These are phyloP conservation scores for Heterobasidion parviporum DNA, from an alignment of 1,284 basidiomycete species.

Conservation along the genomic window DNA sequence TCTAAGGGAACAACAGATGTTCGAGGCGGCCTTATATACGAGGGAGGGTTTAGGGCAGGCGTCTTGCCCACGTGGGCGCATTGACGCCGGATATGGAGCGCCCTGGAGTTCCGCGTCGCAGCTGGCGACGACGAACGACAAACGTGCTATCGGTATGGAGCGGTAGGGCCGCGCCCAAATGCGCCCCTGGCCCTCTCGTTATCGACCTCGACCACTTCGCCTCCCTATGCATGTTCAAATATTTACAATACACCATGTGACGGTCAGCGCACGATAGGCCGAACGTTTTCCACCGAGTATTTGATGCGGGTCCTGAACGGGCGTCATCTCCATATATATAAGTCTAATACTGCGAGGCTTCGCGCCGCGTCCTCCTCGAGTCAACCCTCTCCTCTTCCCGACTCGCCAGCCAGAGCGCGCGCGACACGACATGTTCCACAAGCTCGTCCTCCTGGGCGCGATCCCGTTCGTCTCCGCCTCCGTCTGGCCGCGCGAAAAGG, in stretches of 20 bases:
- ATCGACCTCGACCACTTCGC: no score
- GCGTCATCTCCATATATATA: no score
- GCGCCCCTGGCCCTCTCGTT: no score
- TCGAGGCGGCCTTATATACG: slow-evolving; percentile 28
- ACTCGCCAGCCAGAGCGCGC: background rate
- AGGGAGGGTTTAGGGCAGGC: slow-evolving; percentile 16
- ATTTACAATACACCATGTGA: no score
- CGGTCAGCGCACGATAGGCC: no score
- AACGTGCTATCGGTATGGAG: no score
- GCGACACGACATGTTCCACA: background rate
- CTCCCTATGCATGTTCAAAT: no score
- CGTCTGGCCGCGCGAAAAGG: background rate
- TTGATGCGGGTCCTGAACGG: no score
- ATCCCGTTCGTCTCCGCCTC: background rate
- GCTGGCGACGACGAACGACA: background rate
- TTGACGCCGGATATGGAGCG: background rate
- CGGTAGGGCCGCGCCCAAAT: no score
- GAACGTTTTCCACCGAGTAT: no score
- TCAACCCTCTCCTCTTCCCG: background rate
- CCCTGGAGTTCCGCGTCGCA: background rate
- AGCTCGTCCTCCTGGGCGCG: background rate
- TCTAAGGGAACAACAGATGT: slow-evolving; percentile 38
- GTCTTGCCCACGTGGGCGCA: background rate
- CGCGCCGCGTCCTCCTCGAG: background rate
- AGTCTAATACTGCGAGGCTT: no score